A percentile compares a stretch with the other conserved stretches of the same genome.
Conservation (phyloP, 257 asterid species). For the Solanum tarapatanum region DNA sequence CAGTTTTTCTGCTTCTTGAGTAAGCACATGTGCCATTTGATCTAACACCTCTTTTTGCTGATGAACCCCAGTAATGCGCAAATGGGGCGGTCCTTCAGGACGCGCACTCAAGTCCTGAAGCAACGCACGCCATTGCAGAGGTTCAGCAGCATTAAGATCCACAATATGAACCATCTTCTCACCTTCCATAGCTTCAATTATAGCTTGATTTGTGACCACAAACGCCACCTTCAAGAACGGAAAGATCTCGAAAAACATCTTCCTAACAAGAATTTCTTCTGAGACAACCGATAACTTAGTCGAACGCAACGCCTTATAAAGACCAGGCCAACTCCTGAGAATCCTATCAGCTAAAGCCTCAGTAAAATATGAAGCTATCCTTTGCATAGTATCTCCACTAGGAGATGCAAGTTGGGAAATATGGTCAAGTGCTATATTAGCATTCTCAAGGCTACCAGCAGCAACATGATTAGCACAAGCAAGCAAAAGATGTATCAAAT, state of each 20-base stretch:
- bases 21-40: constrained; percentile 68
- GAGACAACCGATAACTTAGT: constrained; percentile 32
- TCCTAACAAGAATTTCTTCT: constrained; percentile 58
- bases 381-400: constrained; percentile 86
- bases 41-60: constrained; percentile 59
- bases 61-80: constrained; percentile 78
- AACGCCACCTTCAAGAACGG: constrained; percentile 77
- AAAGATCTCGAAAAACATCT: constrained; percentile 66
- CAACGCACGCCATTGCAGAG: constrained; percentile 78
- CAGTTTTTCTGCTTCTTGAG: constrained; percentile 72
- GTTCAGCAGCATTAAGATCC: constrained; percentile 63
- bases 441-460: constrained; percentile 62
- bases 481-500: constrained; percentile 66
- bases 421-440: constrained; percentile 82
- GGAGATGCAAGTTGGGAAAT: constrained; percentile 81
- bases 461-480: constrained; percentile 83
- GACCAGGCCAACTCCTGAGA: constrained; percentile 75
- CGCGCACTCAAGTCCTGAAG: constrained; percentile 89
- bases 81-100: constrained; percentile 96
- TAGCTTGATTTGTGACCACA: constrained; percentile 70
- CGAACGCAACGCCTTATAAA: constrained; percentile 60
- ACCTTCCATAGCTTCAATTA: constrained; percentile 93
- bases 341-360: constrained; percentile 80
- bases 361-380: constrained; percentile 75
- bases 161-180: constrained; percentile 87